A percentile compares a stretch with the other conserved stretches of the same genome.
These are phyloP conservation scores for Porogramme epimiltina DNA, from an alignment of 1,284 basidiomycete species.

Conservation along the genomic window DNA sequence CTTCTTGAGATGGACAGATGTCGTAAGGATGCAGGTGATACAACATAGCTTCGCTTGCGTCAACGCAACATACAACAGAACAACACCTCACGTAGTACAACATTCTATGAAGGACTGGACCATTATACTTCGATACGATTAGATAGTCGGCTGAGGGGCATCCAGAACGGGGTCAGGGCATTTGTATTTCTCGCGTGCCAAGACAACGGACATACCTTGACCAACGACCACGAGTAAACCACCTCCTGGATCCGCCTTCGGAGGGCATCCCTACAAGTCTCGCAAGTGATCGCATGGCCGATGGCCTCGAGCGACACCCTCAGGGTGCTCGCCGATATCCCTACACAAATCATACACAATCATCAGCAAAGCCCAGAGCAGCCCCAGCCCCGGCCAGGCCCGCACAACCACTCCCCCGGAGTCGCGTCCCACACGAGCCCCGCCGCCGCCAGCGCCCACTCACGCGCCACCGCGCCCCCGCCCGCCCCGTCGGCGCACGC, in stretches of 20 bases:
- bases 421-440: constrained; percentile 39
- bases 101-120: too few species aligned
- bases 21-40: too few species aligned
- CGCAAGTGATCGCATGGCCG: constrained; percentile 29
- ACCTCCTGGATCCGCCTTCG: constrained; percentile 63
- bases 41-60: too few species aligned
- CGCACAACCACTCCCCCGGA: constrained; percentile 28
- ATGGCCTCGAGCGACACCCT: constrained; percentile 29
- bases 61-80: too few species aligned
- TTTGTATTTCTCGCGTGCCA: too few species aligned
- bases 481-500: constrained; percentile 33
- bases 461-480: constrained; percentile 24
- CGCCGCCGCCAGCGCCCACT: constrained; percentile 38
- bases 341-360: constrained; percentile 12
- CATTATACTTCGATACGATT: too few species aligned
- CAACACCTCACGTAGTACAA: too few species aligned
- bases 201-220: constrained; percentile 51
- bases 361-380: too few species aligned
- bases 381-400: too few species aligned
- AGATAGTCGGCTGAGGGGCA: too few species aligned
- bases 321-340: constrained; percentile 29
- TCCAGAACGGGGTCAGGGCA: too few species aligned
- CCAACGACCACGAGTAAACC: constrained; percentile 68
- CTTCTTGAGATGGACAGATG: too few species aligned
- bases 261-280: constrained; percentile 57